Base-by-base conservation (phyloP, 768 basidiomycete genomes). In the Cyclocybe cylindracea region DNA sequence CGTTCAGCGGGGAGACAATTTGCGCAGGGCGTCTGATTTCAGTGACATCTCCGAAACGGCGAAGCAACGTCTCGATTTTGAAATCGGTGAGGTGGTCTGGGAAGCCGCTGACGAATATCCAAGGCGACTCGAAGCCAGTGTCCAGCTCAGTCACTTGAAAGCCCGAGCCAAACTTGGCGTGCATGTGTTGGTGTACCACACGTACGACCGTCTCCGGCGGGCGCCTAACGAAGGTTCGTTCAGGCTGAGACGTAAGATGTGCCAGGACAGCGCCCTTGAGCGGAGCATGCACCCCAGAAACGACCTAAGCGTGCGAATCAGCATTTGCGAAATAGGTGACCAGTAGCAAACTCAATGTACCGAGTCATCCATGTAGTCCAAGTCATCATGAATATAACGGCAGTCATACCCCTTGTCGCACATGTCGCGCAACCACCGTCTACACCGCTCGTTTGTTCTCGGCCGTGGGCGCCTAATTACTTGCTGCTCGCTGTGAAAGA, bases 41-140 rank as follows among this genome's bases (percentile, higher is more conserved):
- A 0, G 70, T 59, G 5, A 84, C 71, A 13, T 71, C 61, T 1
- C 85, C 85, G 55, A 80, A 86, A 0, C 66, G 66, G 0, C 59
- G 42, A 13, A 87, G 68, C 0, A 83, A 46, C 2, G 59, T 37
- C 3, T 54, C 54, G 7, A 91, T 51, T 0, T 68, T 66, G 0
- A 53, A 59, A 0, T 68, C 55, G 2, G 69, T 65, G 10, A 77
- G 69, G 0, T 54, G 53, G 0, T 54, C 36, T 0, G 80, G 78
- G 3, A 91, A 60, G 18, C 84, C 79, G 4, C 72, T 70, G 2
- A 92, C 55, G 35, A 76, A 69, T 7, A 91, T 61, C 72, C 81
- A 83, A 5, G 77, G 78, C 0, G 85, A 84, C 59, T 93, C 89
- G 38, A 90, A 86, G 1, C 84, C 84, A 1, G 89, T 90, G 6